A percentile compares a stretch with the other conserved stretches of the same genome.
Evolutionary conservation across 2,329 filamentous ascomycete genomes (phyloP).

Genomic region (Microsporum ferrugineum): DNA sequence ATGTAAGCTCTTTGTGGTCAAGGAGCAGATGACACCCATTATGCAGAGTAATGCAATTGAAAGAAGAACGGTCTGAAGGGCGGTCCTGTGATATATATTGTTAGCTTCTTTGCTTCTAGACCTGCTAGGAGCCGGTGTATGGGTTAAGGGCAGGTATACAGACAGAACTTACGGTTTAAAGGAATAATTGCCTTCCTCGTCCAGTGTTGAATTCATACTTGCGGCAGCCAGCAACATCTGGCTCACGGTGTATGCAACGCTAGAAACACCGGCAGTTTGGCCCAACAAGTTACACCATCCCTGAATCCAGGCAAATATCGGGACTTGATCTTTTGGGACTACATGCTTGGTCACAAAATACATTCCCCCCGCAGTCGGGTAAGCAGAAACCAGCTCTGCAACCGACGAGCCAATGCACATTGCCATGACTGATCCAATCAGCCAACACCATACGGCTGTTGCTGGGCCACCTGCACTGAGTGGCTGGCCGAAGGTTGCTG

Average conservation of each 20-base stretch:
- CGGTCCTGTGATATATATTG: constrained; percentile 33
- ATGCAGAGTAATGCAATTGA: constrained; percentile 45
- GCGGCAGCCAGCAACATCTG: constrained; percentile 53
- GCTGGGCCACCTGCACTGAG: constrained; percentile 50
- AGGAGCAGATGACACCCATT: constrained; percentile 50
- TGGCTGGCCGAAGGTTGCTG: constrained; percentile 50
- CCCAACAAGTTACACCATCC: constrained; percentile 58
- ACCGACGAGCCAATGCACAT: constrained; percentile 54
- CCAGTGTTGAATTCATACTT: constrained; percentile 48
- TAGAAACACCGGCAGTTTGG: constrained; percentile 52
- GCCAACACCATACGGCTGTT: constrained; percentile 55
- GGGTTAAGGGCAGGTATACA: background rate
- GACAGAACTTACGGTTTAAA: constrained; percentile 44
- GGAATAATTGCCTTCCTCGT: constrained; percentile 38
- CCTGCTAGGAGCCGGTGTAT: background rate
- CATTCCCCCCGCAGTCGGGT: constrained; percentile 57
- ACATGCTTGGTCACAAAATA: constrained; percentile 58
- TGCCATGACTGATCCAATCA: constrained; percentile 52
- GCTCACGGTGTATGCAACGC: constrained; percentile 51
- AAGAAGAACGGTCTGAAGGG: constrained; percentile 48
- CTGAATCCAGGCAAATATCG: constrained; percentile 54
- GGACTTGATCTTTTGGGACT: constrained; percentile 48
- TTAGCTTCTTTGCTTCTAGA: constrained; percentile 8
- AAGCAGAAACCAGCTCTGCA: constrained; percentile 54
- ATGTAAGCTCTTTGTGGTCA: constrained; percentile 50